These are phyloP conservation scores for Tubosaeta sp. DNA, from an alignment of 768 basidiomycete genomes.

Conservation along the genomic window DNA sequence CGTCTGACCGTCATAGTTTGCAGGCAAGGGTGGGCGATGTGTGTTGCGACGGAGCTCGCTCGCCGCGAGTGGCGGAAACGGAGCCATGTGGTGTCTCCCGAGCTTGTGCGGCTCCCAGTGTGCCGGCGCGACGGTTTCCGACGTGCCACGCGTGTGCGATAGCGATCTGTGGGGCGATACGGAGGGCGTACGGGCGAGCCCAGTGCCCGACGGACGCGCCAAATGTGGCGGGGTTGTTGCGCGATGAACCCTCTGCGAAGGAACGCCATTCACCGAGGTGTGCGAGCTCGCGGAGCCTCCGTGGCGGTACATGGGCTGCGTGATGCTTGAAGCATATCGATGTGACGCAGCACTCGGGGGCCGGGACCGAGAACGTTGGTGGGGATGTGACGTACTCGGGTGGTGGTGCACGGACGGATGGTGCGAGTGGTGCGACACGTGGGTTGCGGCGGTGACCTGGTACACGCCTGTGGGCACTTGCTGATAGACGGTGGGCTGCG, in stretches of 20 bases:
- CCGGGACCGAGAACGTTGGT: slow-evolving; percentile 23
- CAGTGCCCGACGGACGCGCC: slow-evolving; percentile 1
- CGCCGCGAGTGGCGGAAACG: slow-evolving; percentile 7
- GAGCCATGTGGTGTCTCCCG: not conserved
- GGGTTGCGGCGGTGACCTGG: slow-evolving; percentile 12
- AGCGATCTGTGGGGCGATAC: slow-evolving; percentile 17
- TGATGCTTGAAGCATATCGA: slow-evolving; percentile 25
- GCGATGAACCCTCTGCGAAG: slow-evolving; percentile 11
- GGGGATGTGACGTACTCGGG: slow-evolving; percentile 14
- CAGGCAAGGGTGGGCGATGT: slow-evolving; percentile 21
- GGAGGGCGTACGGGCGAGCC: slow-evolving; percentile 4
- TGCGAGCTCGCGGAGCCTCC: slow-evolving; percentile 22
- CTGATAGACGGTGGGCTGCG: slow-evolving; percentile 12
- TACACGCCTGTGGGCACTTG: slow-evolving; percentile 2
- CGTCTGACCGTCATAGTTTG: slow-evolving; percentile 16
- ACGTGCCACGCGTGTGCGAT: slow-evolving; percentile 8
- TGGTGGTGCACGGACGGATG: slow-evolving; percentile 8
- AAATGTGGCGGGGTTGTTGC: slow-evolving; percentile 9
- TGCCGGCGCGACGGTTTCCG: not conserved
- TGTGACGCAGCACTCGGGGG: slow-evolving; percentile 31
- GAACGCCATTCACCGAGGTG: slow-evolving; percentile 17
- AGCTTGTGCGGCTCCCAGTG: not conserved
- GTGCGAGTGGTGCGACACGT: slow-evolving; percentile 11
- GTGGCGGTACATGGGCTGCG: slow-evolving; percentile 24
- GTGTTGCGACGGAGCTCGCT: slow-evolving; percentile 15